These are phyloP conservation scores for Cladosporium colombiae DNA, from an alignment of 2,329 filamentous ascomycete species.

Conservation along the genomic window DNA sequence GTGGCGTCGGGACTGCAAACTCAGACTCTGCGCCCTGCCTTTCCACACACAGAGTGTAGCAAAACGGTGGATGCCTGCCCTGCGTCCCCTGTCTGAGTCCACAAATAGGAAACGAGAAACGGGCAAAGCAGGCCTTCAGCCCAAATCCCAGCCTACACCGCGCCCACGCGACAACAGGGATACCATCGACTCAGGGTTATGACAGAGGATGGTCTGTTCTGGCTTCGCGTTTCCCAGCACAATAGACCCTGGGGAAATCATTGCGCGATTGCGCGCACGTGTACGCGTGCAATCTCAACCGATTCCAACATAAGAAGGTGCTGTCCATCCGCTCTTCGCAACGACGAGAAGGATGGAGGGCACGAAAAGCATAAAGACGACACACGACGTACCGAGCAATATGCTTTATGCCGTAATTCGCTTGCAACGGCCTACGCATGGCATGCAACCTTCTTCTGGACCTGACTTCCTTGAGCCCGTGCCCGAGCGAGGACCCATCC, in stretches of 20 bases:
- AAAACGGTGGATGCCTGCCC: background rate
- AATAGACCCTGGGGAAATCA: conserved; percentile 3
- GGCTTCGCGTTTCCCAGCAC: background rate
- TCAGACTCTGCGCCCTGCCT: background rate
- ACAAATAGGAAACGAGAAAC: conserved; percentile 3
- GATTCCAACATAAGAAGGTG: background rate
- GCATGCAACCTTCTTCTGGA: background rate
- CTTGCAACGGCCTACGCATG: background rate
- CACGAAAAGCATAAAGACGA: background rate
- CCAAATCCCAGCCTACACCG: conserved; percentile 7
- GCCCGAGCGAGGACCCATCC: background rate
- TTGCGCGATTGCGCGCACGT: conserved; percentile 1
- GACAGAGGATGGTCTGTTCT: background rate
- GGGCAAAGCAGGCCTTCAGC: background rate
- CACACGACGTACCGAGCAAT: background rate
- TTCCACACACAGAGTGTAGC: background rate
- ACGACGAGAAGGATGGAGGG: background rate
- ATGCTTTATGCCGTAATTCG: background rate
- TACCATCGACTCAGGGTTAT: conserved; percentile 10
- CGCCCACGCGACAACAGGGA: conserved; percentile 18
- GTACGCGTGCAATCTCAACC: conserved; percentile 3
- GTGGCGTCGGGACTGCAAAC: background rate
- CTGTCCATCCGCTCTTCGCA: background rate
- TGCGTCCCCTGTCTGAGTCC: conserved; percentile 10
- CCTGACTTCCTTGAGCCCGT: background rate